Evolutionary conservation across 75 land plant species (phyloP).

Genomic region (Pseudotsuga menziesii): DNA sequence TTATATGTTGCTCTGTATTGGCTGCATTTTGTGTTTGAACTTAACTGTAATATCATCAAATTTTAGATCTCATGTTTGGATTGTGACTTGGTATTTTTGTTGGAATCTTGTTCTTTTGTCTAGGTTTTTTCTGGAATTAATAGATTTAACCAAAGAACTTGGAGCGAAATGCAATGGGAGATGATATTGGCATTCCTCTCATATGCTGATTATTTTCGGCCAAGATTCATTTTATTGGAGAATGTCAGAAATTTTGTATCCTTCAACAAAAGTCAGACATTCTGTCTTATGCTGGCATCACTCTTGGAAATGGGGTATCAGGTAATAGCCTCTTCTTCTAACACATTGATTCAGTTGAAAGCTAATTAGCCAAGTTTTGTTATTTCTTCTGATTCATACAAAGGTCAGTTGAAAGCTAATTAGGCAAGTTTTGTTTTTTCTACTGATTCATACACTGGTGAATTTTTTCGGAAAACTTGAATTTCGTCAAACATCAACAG

Average conservation of each 20-base stretch:
- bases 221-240: conserved; percentile 81
- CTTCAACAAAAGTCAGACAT: conserved; percentile 96
- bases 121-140: conserved; percentile 99
- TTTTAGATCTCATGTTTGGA: neutral
- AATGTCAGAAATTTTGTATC: conserved; percentile 95
- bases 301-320: conserved; percentile 82
- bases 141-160: conserved; percentile 84
- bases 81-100: neutral
- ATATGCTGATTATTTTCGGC: conserved; percentile 94
- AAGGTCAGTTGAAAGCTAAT: neutral
- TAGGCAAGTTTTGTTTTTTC: neutral
- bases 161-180: conserved; percentile 99
- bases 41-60: neutral
- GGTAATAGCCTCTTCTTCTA: conserved; percentile 23
- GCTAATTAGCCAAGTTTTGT: neutral
- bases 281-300: conserved; percentile 67
- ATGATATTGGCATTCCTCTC: conserved; percentile 94
- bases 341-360: neutral
- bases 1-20: neutral
- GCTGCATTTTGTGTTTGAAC: neutral
- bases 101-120: conserved; percentile 5
- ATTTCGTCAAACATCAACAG: too few species aligned
- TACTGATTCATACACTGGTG: too few species aligned
- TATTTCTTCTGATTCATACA: too few species aligned
- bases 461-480: too few species aligned